A percentile compares a stretch with the other conserved stretches of the same genome.
These are phyloP conservation scores for Orbilia javanica DNA, from an alignment of 2,329 filamentous ascomycete genomes.

Conservation along the genomic window DNA sequence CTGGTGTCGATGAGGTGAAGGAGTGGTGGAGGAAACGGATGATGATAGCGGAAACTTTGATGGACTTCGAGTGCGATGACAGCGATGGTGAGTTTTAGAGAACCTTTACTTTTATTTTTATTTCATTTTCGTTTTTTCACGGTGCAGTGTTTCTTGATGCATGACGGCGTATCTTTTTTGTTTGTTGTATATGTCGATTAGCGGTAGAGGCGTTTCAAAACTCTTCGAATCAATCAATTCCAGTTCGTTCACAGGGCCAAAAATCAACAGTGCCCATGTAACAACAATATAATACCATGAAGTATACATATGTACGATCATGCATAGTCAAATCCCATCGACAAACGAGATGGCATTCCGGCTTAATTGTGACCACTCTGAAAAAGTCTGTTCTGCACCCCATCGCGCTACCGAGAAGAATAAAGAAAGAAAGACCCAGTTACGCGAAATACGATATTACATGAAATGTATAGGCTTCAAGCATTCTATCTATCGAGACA, in stretches of 20 bases:
- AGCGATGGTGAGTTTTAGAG: slow-evolving; percentile 18
- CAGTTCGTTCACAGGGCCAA: not conserved
- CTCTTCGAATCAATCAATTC: not conserved
- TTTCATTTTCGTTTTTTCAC: not conserved
- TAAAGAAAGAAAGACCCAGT: slow-evolving; percentile 37
- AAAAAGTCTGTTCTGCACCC: slow-evolving; percentile 52
- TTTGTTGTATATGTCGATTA: not conserved
- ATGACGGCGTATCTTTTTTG: not conserved
- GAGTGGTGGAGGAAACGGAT: slow-evolving; percentile 45
- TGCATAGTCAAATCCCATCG: slow-evolving; percentile 58
- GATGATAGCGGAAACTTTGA: slow-evolving; percentile 29
- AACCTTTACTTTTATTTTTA: not conserved
- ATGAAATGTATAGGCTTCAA: not conserved
- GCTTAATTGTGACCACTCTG: slow-evolving; percentile 58
- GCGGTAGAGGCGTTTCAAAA: slow-evolving; percentile 7
- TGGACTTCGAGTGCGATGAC: slow-evolving; percentile 27
- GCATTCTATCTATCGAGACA: slow-evolving; percentile 2
- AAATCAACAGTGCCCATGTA: not conserved
- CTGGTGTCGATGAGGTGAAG: slow-evolving; percentile 38
- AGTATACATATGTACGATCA: slow-evolving; percentile 48
- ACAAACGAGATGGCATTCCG: slow-evolving; percentile 55
- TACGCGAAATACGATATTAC: slow-evolving; percentile 39
- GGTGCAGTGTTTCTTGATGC: slow-evolving; percentile 18
- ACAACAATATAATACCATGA: too few relatives aligned
- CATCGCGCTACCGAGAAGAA: slow-evolving; percentile 54